Evolutionary conservation across 1,284 basidiomycete genomes (phyloP).

Genomic region (Trichosporon inkin): DNA sequence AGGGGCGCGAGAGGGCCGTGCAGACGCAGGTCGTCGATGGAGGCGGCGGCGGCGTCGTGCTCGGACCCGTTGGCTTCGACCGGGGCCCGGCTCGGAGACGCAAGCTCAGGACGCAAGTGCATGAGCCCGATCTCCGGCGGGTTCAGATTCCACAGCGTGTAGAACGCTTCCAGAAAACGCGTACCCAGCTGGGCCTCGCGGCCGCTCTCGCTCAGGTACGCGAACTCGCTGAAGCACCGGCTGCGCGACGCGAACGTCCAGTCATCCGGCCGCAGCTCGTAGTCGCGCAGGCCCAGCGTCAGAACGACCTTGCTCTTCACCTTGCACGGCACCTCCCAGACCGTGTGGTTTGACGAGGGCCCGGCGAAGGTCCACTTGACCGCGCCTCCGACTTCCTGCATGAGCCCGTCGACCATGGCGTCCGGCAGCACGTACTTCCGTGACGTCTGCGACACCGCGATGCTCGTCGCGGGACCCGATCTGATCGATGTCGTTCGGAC

Average conservation of each 20-base stretch:
- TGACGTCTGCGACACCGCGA: not conserved
- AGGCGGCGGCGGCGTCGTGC: not conserved
- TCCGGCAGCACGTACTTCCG: slow-evolving; percentile 2
- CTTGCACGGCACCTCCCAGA: slow-evolving; percentile 2
- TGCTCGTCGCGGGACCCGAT: not conserved
- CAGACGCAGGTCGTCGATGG: not conserved
- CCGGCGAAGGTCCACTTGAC: not conserved
- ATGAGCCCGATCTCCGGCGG: not conserved
- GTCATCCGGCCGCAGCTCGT: not conserved
- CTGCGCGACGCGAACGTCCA: not conserved
- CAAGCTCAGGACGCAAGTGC: not conserved
- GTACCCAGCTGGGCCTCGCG: not conserved
- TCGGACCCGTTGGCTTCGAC: not conserved
- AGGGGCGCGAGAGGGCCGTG: not conserved
- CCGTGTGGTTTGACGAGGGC: not conserved
- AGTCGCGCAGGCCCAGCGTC: not conserved
- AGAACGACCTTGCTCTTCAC: not conserved
- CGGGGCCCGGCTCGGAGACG: not conserved
- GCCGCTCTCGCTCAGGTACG: not conserved
- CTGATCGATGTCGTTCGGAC: not conserved
- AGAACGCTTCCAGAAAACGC: not conserved
- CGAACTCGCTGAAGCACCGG: not conserved
- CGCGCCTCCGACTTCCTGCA: not conserved
- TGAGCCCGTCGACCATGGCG: slow-evolving; percentile 6
- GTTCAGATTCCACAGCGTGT: slow-evolving; percentile 3